Percentiles rank a stretch among this genome's conserved stretches.
Evolutionary conservation across 2,329 filamentous ascomycete species (phyloP).

Genomic region (Hypoxylon sp.): DNA sequence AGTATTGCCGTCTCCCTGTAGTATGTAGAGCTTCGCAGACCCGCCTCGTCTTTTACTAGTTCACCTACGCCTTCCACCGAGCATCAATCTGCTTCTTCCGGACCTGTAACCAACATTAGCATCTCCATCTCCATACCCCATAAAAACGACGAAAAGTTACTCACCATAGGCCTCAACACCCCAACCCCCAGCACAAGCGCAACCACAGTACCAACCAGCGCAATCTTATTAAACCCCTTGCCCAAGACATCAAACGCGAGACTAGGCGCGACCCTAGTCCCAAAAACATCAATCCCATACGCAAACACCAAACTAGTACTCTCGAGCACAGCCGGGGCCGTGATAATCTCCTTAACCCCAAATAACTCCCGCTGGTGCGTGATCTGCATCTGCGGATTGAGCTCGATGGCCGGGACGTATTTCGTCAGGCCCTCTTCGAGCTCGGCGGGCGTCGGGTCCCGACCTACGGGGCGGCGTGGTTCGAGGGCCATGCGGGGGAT

Average conservation of each 20-base stretch:
- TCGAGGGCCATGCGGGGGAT: constrained; percentile 85
- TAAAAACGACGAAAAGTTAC: constrained; percentile 52
- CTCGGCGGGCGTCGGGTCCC: constrained; percentile 84
- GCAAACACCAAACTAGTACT: constrained; percentile 92
- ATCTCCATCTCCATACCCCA: not conserved
- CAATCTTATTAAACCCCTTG: constrained; percentile 92
- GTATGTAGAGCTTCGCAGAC: not conserved
- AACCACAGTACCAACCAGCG: constrained; percentile 84
- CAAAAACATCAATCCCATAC: constrained; percentile 90
- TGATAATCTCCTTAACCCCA: constrained; percentile 79
- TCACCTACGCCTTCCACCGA: constrained; percentile 49
- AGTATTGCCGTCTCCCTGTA: not conserved
- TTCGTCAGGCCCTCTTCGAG: constrained; percentile 83
- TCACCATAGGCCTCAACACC: constrained; percentile 86
- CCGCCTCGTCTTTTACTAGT: not conserved
- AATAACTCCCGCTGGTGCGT: constrained; percentile 86
- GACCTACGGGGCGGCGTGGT: constrained; percentile 85
- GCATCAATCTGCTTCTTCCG: constrained; percentile 64
- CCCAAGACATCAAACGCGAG: constrained; percentile 92
- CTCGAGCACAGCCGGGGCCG: constrained; percentile 84
- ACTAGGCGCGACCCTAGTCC: constrained; percentile 87
- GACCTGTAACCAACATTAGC: constrained; percentile 53
- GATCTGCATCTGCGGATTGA: constrained; percentile 84
- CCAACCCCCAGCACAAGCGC: constrained; percentile 82
- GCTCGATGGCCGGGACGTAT: constrained; percentile 82